phyloP scores from a whole-genome alignment of 441 rosid species.

The Flueggea neowawraea region DNA sequence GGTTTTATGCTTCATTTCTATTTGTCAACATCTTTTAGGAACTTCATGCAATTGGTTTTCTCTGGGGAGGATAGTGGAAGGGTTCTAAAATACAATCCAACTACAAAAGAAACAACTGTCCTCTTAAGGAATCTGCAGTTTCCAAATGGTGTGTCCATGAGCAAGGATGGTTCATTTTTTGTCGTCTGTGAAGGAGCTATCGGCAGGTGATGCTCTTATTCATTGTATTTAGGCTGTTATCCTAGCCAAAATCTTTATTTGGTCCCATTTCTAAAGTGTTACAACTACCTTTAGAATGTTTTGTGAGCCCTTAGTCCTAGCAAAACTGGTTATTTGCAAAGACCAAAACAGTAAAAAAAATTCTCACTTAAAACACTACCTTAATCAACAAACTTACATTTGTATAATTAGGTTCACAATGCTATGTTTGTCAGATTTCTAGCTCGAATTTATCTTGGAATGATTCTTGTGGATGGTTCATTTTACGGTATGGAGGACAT shows the following conservation, averaged over 20 bases:
- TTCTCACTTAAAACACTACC: too few species aligned
- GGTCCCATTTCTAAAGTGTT: too few species aligned
- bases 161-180: constrained; percentile 84
- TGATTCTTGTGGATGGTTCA: too few species aligned
- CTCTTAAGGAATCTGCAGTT: constrained; percentile 62
- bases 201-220: constrained; percentile 50
- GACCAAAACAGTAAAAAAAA: too few species aligned
- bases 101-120: constrained; percentile 56
- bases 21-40: constrained; percentile 42
- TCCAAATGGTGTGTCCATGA: constrained; percentile 80
- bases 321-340: too few species aligned
- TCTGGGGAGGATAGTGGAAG: constrained; percentile 70
- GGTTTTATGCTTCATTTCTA: neutral
- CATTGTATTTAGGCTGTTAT: neutral
- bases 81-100: constrained; percentile 67
- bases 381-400: too few species aligned
- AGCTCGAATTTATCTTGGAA: too few species aligned
- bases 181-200: constrained; percentile 54
- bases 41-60: constrained; percentile 75
- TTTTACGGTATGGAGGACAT: too few species aligned
- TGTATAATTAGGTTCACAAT: too few species aligned
- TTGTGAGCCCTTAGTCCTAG: too few species aligned
- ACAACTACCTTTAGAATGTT: too few species aligned
- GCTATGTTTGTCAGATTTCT: too few species aligned
- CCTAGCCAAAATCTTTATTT: neutral